Evolutionary conservation across 805 yeast species (phyloP).

Genomic region (Kodamaea lidongshanica): DNA sequence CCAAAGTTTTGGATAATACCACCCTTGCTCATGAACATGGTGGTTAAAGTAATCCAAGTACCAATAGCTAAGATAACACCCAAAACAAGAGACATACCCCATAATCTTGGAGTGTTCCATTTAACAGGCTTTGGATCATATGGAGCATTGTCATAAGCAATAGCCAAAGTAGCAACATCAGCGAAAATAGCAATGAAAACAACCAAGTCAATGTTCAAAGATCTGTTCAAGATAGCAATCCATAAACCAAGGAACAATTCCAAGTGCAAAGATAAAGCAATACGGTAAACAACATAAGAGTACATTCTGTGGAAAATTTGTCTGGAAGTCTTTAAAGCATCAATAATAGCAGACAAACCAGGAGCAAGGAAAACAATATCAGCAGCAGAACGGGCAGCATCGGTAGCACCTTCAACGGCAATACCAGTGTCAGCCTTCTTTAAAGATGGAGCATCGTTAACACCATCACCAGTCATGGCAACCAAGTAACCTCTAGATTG

Average conservation of each 20-base stretch:
- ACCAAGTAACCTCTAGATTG: slow-evolving; percentile 95
- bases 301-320: slow-evolving; percentile 85
- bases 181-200: slow-evolving; percentile 97
- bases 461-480: slow-evolving; percentile 99
- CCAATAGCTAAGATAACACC: slow-evolving; percentile 85
- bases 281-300: slow-evolving; percentile 96
- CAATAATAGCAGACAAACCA: slow-evolving; percentile 29
- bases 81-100: slow-evolving; percentile 91
- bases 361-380: slow-evolving; percentile 70
- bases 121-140: slow-evolving; percentile 88
- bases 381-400: slow-evolving; percentile 95
- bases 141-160: slow-evolving; percentile 97
- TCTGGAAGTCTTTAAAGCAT: slow-evolving; percentile 52
- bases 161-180: slow-evolving; percentile 94
- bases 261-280: slow-evolving; percentile 90
- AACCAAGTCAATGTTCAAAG: slow-evolving; percentile 83
- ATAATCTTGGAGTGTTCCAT: slow-evolving; percentile 94
- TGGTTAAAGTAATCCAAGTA: slow-evolving; percentile 91
- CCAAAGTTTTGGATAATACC: slow-evolving; percentile 97
- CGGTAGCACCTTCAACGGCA: slow-evolving; percentile 98
- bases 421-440: slow-evolving; percentile 87
- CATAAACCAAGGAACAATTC: slow-evolving; percentile 93
- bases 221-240: slow-evolving; percentile 88
- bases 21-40: slow-evolving; percentile 85
- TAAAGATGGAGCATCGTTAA: slow-evolving; percentile 95